A percentile compares a stretch with the other conserved stretches of the same genome.
Conservation (phyloP, 202 grass and related monocot genomes). For the Musa balbisiana region DNA sequence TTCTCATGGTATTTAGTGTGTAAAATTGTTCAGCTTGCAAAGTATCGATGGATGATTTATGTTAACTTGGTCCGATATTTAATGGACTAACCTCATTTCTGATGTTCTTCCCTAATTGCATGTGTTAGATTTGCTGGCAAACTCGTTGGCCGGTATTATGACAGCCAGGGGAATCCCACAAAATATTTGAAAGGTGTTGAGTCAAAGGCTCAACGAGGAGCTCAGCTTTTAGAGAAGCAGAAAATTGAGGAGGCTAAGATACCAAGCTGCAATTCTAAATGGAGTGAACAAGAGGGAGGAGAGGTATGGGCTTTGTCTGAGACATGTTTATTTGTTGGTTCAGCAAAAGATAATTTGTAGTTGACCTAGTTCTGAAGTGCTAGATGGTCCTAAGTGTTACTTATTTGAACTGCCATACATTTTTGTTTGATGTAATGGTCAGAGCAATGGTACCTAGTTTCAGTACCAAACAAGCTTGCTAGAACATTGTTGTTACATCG, state of each 20-base stretch:
- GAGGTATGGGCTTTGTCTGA: conserved; percentile 30
- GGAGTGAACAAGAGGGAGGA: conserved; percentile 81
- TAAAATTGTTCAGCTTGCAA: not conserved
- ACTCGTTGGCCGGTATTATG: conserved; percentile 75
- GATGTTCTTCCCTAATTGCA: not conserved
- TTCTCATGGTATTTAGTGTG: too few relatives aligned
- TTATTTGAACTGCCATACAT: not conserved
- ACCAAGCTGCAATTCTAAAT: conserved; percentile 82
- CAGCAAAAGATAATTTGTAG: not conserved
- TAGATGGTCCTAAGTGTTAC: not conserved
- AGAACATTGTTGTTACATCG: too few relatives aligned
- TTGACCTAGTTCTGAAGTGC: not conserved
- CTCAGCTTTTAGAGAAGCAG: conserved; percentile 84
- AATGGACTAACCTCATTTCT: not conserved
- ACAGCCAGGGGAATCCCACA: conserved; percentile 74
- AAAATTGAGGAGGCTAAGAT: conserved; percentile 81
- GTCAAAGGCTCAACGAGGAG: conserved; percentile 78
- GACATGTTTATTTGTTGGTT: not conserved
- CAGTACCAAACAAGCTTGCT: too few relatives aligned
- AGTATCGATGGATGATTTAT: not conserved
- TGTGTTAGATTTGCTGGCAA: conserved; percentile 68
- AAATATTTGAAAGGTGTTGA: conserved; percentile 87
- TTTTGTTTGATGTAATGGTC: too few relatives aligned
- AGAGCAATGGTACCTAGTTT: too few relatives aligned
- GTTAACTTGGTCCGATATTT: not conserved